Conservation (phyloP, 495 filamentous ascomycete species). For the Penicillium salamii region DNA sequence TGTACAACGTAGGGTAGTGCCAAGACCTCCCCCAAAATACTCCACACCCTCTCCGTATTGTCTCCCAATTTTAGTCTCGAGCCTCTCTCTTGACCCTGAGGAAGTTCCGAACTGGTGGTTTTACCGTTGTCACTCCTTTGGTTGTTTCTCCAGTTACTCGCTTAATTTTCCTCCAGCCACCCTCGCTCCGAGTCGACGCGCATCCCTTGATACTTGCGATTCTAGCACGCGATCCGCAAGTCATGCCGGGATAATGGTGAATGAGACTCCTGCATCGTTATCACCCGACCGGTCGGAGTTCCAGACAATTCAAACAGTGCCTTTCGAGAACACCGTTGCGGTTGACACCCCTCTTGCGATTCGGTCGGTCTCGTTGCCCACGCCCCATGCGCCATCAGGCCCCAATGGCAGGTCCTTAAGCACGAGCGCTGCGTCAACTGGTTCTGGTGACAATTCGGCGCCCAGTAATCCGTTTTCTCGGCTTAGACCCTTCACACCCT, state of each 20-base stretch:
- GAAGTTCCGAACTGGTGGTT: constrained; percentile 15
- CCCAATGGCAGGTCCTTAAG: constrained; percentile 28
- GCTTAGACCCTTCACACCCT: constrained; percentile 8
- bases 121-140: constrained; percentile 10
- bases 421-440: constrained; percentile 27
- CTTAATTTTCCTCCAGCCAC: neutral
- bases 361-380: constrained; percentile 31
- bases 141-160: constrained; percentile 1
- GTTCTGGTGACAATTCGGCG: constrained; percentile 16
- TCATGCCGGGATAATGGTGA: constrained; percentile 45
- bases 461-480: constrained; percentile 13
- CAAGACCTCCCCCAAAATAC: constrained; percentile 19
- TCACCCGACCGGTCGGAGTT: constrained; percentile 30
- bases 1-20: constrained; percentile 4
- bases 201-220: constrained; percentile 4
- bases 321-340: constrained; percentile 29
- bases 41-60: constrained; percentile 15
- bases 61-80: constrained; percentile 21
- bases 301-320: constrained; percentile 22
- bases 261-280: constrained; percentile 32
- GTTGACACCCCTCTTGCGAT: constrained; percentile 22
- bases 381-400: constrained; percentile 23
- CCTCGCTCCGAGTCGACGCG: neutral
- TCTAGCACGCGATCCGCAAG: constrained; percentile 19
- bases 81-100: constrained; percentile 12